A percentile compares a stretch with the other conserved stretches of the same genome.
Conservation (phyloP, 2,329 filamentous ascomycete species). For the Clonostachys rhizophaga region DNA sequence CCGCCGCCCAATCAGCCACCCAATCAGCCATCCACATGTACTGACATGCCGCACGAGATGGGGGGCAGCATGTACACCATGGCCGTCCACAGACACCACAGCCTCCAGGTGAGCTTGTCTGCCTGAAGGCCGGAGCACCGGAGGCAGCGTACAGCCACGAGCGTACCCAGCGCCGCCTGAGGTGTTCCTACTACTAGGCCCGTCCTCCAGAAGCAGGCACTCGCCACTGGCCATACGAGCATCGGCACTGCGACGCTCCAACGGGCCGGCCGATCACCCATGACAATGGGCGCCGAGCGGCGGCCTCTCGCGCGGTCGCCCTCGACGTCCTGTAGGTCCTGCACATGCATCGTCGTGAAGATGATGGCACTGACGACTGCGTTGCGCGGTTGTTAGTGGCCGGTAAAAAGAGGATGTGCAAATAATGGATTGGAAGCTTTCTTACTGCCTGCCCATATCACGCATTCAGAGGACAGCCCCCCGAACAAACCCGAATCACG, state of each 20-base stretch:
- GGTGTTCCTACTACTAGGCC: slow-evolving; percentile 2
- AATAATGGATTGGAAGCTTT: too few relatives aligned
- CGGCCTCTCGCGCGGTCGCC: slow-evolving; percentile 13
- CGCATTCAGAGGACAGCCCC: slow-evolving; percentile 4
- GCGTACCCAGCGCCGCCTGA: slow-evolving; percentile 1
- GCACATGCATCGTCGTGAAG: slow-evolving; percentile 15
- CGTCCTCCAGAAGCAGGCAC: slow-evolving; percentile 9
- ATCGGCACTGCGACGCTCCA: slow-evolving; percentile 8
- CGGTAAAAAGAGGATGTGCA: too few relatives aligned
- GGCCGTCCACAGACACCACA: slow-evolving; percentile 11
- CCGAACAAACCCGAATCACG: slow-evolving; percentile 5
- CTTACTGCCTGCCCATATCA: too few relatives aligned
- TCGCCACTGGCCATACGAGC: slow-evolving; percentile 9
- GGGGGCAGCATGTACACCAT: slow-evolving; percentile 8
- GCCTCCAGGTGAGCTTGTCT: slow-evolving; percentile 8
- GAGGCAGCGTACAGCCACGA: slow-evolving; percentile 9
- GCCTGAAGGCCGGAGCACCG: slow-evolving; percentile 2
- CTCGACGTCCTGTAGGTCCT: slow-evolving; percentile 14
- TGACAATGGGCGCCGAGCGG: slow-evolving; percentile 11
- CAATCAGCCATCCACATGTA: too few relatives aligned
- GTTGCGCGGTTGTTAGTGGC: slow-evolving; percentile 3
- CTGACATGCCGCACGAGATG: too few relatives aligned
- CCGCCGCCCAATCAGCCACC: too few relatives aligned
- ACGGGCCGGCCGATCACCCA: slow-evolving; percentile 12
- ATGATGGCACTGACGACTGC: slow-evolving; percentile 10